Conservation (phyloP, 2,329 filamentous ascomycete species). For the Neonectria magnoliae region DNA sequence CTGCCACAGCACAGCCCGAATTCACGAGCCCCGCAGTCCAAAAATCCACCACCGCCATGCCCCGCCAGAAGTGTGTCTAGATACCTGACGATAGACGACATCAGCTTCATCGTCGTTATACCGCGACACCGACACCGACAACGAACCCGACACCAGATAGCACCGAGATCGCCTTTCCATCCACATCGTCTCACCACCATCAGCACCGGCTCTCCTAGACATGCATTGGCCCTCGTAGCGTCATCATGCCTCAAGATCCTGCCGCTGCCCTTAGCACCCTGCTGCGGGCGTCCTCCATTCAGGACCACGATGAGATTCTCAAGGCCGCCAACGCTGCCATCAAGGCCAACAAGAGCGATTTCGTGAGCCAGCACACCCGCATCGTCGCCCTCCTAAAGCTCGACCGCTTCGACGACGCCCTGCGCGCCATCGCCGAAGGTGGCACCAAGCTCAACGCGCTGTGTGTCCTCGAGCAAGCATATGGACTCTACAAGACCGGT, state of each 20-base stretch:
- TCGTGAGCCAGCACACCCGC: constrained; percentile 73
- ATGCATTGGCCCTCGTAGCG: constrained; percentile 40
- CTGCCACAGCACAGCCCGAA: constrained; percentile 35
- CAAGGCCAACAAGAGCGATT: constrained; percentile 68
- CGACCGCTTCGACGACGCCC: constrained; percentile 82
- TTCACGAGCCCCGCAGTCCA: constrained; percentile 42
- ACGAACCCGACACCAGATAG: background rate
- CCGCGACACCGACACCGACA: constrained; percentile 7
- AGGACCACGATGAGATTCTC: constrained; percentile 80
- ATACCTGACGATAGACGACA: constrained; percentile 32
- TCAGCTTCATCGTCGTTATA: constrained; percentile 15
- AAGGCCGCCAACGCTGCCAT: constrained; percentile 69
- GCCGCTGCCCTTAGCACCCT: constrained; percentile 63
- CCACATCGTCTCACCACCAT: background rate
- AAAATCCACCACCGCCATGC: constrained; percentile 39
- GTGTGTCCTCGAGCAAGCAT: constrained; percentile 77
- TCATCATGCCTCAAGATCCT: constrained; percentile 56
- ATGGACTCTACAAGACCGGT: constrained; percentile 85
- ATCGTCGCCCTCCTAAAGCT: constrained; percentile 82
- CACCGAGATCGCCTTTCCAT: background rate
- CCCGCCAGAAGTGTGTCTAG: constrained; percentile 35
- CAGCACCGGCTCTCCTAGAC: constrained; percentile 22
- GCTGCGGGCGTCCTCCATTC: constrained; percentile 64
- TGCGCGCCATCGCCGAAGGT: constrained; percentile 72
- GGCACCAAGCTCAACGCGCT: constrained; percentile 68